These are phyloP conservation scores for Hylodesmum podocarpum DNA, from an alignment of 306 rosid genomes.

Conservation along the genomic window DNA sequence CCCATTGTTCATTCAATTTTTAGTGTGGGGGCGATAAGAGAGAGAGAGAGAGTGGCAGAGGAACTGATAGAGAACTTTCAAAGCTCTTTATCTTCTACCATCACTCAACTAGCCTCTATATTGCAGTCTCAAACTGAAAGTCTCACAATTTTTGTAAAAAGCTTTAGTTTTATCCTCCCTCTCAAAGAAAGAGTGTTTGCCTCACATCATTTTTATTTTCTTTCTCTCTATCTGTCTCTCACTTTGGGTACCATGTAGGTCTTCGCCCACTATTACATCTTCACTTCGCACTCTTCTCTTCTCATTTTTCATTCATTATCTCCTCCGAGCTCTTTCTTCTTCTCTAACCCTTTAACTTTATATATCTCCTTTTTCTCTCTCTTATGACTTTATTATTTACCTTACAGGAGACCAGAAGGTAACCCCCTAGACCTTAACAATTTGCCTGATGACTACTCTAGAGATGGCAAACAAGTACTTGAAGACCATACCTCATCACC, in stretches of 20 bases:
- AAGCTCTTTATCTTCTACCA: constrained; percentile 93
- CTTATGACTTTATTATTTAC: constrained; percentile 21
- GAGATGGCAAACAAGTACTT: constrained; percentile 60
- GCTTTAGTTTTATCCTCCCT: constrained; percentile 38
- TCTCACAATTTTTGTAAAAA: constrained; percentile 45
- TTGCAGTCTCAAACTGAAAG: constrained; percentile 92
- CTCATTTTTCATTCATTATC: constrained; percentile 15
- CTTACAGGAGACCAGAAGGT: constrained; percentile 76
- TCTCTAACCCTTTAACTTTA: background rate
- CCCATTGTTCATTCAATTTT: constrained; percentile 61
- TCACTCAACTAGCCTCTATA: constrained; percentile 81
- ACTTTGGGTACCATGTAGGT: constrained; percentile 85
- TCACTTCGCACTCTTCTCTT: constrained; percentile 5
- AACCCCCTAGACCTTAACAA: constrained; percentile 92
- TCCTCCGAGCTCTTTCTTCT: constrained; percentile 5
- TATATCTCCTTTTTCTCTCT: constrained; percentile 1
- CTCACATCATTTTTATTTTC: constrained; percentile 20
- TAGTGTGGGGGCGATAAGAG: constrained; percentile 27
- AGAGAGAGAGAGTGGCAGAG: constrained; percentile 70
- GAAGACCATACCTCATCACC: constrained; percentile 53
- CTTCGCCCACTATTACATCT: constrained; percentile 44
- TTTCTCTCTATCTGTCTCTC: constrained; percentile 53
- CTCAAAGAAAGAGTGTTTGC: constrained; percentile 45
- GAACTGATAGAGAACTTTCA: constrained; percentile 99
- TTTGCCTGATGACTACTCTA: constrained; percentile 74